Percentiles rank a stretch among this genome's conserved stretches.
Conservation (phyloP, 2,329 filamentous ascomycete species). For the Epichloe gansuensis region DNA sequence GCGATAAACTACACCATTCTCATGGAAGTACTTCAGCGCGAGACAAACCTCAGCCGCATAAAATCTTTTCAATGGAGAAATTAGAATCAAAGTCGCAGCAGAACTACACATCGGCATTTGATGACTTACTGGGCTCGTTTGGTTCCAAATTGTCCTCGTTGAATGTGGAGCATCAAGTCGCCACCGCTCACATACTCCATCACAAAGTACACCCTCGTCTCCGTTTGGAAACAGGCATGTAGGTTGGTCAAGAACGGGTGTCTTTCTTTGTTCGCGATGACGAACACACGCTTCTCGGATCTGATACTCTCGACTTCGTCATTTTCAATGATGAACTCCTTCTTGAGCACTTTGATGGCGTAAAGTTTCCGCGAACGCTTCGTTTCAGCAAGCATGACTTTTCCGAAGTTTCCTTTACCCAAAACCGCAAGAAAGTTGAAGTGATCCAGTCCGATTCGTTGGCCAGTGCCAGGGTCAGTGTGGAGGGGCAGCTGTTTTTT, state of each 20-base stretch:
- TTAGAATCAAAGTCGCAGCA: neutral
- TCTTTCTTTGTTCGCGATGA: conserved; percentile 92
- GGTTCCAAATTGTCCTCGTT: conserved; percentile 87
- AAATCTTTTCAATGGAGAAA: conserved; percentile 45
- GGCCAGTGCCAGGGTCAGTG: conserved; percentile 59
- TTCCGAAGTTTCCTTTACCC: conserved; percentile 98
- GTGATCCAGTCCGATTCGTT: conserved; percentile 88
- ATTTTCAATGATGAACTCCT: conserved; percentile 99
- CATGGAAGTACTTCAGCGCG: conserved; percentile 97
- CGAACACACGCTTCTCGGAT: conserved; percentile 93
- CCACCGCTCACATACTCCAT: conserved; percentile 99
- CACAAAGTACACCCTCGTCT: conserved; percentile 96
- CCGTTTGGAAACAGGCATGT: conserved; percentile 97
- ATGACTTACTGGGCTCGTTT: conserved; percentile 84
- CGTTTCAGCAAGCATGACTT: conserved; percentile 98
- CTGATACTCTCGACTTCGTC: conserved; percentile 97
- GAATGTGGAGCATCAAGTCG: conserved; percentile 98
- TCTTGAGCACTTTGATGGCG: conserved; percentile 98
- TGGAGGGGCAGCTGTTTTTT: conserved; percentile 57
- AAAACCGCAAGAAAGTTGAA: conserved; percentile 98
- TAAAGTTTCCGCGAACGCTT: conserved; percentile 87
- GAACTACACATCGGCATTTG: conserved; percentile 8
- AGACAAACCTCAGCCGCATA: conserved; percentile 96
- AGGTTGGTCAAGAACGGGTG: conserved; percentile 93
- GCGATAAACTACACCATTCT: conserved; percentile 97